phyloP scores from a whole-genome alignment of 805 yeast genomes.

The Hanseniaspora jakobsenii region DNA sequence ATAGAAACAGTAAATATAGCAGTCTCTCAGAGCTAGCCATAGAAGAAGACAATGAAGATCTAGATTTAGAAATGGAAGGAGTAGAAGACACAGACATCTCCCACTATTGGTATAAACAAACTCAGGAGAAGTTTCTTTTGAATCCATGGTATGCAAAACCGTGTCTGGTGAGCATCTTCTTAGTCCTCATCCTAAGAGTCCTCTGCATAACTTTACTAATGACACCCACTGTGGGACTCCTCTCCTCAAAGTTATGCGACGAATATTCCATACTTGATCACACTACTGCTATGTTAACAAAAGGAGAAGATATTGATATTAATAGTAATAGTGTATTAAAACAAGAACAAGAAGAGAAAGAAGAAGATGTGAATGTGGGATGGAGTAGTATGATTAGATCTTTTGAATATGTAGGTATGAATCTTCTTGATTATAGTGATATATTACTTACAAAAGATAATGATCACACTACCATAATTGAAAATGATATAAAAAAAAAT shows the following conservation, averaged over 20 bases:
- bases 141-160: conserved; percentile 49
- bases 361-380: no score
- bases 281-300: conserved; percentile 22
- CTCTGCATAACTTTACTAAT: conserved; percentile 32
- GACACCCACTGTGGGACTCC: conserved; percentile 31
- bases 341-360: no score
- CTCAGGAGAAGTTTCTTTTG: conserved; percentile 33
- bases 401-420: no score
- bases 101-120: conserved; percentile 38
- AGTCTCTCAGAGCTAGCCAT: conserved; percentile 2
- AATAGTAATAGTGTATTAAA: no score
- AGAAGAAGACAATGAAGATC: conserved; percentile 17
- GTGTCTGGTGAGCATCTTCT: conserved; percentile 38
- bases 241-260: conserved; percentile 34
- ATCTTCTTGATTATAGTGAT: no score
- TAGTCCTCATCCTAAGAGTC: conserved; percentile 33
- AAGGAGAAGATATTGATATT: conserved; percentile 19
- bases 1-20: not conserved
- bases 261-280: conserved; percentile 25
- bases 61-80: conserved; percentile 16
- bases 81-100: conserved; percentile 5
- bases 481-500: no score
- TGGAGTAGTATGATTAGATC: no score
- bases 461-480: no score
- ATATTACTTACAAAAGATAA: no score